Percentiles rank a stretch among this genome's conserved stretches.
phyloP scores from a whole-genome alignment of 1,284 basidiomycete species.

The Xerocomus minutiporus region DNA sequence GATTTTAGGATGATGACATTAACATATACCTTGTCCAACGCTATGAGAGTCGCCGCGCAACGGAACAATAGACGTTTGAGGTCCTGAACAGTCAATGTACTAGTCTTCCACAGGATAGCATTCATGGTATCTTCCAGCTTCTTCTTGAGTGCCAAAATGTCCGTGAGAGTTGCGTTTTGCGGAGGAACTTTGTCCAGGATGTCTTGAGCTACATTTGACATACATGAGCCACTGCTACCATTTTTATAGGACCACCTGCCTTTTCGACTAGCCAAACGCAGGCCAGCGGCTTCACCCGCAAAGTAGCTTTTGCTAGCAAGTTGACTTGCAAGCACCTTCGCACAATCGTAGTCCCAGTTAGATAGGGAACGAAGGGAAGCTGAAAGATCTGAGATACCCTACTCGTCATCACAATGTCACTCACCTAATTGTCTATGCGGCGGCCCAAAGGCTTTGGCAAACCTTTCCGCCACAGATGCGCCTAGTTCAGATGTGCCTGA shows the following conservation, averaged over 20 bases:
- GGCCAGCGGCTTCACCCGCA: conserved; percentile 80
- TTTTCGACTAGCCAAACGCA: conserved; percentile 58
- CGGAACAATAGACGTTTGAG: conserved; percentile 85
- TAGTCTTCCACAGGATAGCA: conserved; percentile 69
- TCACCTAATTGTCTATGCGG: conserved; percentile 76
- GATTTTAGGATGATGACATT: neutral
- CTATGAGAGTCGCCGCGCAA: conserved; percentile 77
- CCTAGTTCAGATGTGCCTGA: conserved; percentile 82
- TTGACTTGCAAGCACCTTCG: conserved; percentile 75
- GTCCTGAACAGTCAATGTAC: conserved; percentile 71
- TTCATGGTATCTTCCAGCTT: conserved; percentile 68
- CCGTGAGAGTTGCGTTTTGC: conserved; percentile 48
- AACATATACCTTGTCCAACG: conserved; percentile 55
- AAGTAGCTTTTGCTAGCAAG: conserved; percentile 84
- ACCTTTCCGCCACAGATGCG: conserved; percentile 82
- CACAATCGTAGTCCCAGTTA: conserved; percentile 65
- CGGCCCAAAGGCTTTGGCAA: conserved; percentile 75
- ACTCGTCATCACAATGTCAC: conserved; percentile 14
- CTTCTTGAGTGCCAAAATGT: conserved; percentile 62
- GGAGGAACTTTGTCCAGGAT: conserved; percentile 63
- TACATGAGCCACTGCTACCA: neutral
- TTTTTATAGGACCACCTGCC: conserved; percentile 33
- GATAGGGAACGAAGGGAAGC: conserved; percentile 60
- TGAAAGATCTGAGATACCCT: conserved; percentile 6
- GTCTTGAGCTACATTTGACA: conserved; percentile 39